Conservation (phyloP, 768 basidiomycete species). For the Podaxis mareebaensis region DNA sequence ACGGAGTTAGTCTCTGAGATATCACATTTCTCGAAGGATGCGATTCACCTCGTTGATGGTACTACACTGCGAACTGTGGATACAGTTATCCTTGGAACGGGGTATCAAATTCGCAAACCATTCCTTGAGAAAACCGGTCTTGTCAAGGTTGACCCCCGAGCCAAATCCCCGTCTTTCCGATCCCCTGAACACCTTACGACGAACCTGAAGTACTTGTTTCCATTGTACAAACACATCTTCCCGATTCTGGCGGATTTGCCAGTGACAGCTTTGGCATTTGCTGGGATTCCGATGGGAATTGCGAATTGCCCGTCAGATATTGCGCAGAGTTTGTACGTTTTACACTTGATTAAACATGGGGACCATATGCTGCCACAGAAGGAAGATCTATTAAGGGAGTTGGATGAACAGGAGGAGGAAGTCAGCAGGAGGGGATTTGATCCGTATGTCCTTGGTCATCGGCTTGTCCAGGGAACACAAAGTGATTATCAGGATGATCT, state of each 20-base stretch:
- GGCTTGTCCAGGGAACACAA: slow-evolving; percentile 32
- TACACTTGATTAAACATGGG: slow-evolving; percentile 29
- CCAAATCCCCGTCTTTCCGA: slow-evolving; percentile 26
- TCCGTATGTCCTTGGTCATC: slow-evolving; percentile 51
- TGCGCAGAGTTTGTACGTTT: slow-evolving; percentile 50
- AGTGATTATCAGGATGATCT: slow-evolving; percentile 45
- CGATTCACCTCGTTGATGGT: slow-evolving; percentile 50
- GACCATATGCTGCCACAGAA: slow-evolving; percentile 41
- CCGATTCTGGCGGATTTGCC: slow-evolving; percentile 49
- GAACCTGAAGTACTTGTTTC: slow-evolving; percentile 45
- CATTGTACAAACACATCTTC: slow-evolving; percentile 54
- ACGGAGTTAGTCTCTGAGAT: slow-evolving; percentile 42
- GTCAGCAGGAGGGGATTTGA: slow-evolving; percentile 45
- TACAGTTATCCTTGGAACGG: slow-evolving; percentile 52
- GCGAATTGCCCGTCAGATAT: slow-evolving; percentile 48
- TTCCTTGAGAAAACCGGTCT: slow-evolving; percentile 37
- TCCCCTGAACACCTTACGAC: slow-evolving; percentile 18
- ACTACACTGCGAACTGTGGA: slow-evolving; percentile 40
- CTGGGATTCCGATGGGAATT: slow-evolving; percentile 51
- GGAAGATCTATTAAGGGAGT: slow-evolving; percentile 37
- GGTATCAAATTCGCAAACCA: slow-evolving; percentile 53
- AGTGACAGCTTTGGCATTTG: slow-evolving; percentile 52
- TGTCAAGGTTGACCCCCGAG: slow-evolving; percentile 31
- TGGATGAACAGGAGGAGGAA: slow-evolving; percentile 41
- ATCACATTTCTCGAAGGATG: slow-evolving; percentile 44